Conservation (phyloP, 78 protist species). For the Dictyostelium citrinum region DNA sequence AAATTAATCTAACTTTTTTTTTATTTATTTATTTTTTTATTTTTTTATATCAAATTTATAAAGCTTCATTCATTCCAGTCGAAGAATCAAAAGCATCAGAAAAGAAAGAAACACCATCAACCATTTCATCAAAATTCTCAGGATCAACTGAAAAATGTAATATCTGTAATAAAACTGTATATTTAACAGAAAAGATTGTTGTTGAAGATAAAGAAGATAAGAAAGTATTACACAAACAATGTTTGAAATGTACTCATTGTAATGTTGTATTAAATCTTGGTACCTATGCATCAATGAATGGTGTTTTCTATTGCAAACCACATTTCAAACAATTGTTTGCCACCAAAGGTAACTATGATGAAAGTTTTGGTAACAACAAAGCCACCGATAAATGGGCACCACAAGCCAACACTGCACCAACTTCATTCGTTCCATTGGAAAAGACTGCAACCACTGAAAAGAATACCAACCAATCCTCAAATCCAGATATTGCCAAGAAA, state of each 20-base stretch:
- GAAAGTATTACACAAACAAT: conserved; percentile 68
- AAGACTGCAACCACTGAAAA: conserved; percentile 13
- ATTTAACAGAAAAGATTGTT: conserved; percentile 30
- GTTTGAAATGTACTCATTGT: conserved; percentile 69
- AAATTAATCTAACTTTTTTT: neutral
- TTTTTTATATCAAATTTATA: neutral
- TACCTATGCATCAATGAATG: conserved; percentile 76
- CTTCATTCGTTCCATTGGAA: conserved; percentile 56
- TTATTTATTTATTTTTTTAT: neutral
- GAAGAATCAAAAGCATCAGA: conserved; percentile 42
- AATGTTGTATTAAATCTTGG: conserved; percentile 50
- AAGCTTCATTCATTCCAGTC: conserved; percentile 37
- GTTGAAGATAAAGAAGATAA: conserved; percentile 49
- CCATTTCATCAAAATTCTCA: conserved; percentile 12
- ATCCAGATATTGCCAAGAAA: conserved; percentile 76
- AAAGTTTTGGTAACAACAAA: neutral
- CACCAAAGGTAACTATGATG: conserved; percentile 50
- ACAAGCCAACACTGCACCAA: conserved; percentile 1
- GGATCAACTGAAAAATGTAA: conserved; percentile 36
- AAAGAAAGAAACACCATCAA: conserved; percentile 51
- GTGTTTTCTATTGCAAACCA: conserved; percentile 81
- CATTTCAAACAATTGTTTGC: conserved; percentile 80
- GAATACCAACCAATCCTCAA: conserved; percentile 43
- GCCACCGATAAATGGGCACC: conserved; percentile 38
- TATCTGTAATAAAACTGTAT: conserved; percentile 25